A percentile compares a stretch with the other conserved stretches of the same genome.
phyloP scores from a whole-genome alignment of 139 green algal genomes.

The Haematococcus sp. region DNA sequence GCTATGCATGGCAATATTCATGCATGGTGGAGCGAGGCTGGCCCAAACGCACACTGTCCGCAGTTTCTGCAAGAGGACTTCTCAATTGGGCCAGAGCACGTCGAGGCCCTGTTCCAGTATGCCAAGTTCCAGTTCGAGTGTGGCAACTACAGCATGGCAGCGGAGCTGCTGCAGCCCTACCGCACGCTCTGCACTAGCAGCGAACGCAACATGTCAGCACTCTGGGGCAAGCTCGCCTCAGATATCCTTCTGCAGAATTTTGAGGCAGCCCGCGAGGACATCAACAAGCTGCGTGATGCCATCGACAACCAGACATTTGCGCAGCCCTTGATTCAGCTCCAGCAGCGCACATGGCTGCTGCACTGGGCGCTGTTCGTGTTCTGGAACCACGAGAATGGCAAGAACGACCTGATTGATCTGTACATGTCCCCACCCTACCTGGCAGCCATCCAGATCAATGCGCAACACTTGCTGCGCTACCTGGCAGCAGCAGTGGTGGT shows the following conservation, averaged over 20 bases:
- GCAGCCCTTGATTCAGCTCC: slow-evolving; percentile 81
- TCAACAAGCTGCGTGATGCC: slow-evolving; percentile 89
- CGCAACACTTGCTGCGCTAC: slow-evolving; percentile 93
- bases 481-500: slow-evolving; percentile 88
- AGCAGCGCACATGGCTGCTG: slow-evolving; percentile 97
- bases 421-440: slow-evolving; percentile 90
- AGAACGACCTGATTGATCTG: slow-evolving; percentile 93
- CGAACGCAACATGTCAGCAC: slow-evolving; percentile 76
- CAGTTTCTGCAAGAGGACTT: slow-evolving; percentile 81
- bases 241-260: slow-evolving; percentile 88
- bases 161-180: slow-evolving; percentile 94
- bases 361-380: slow-evolving; percentile 98
- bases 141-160: slow-evolving; percentile 91
- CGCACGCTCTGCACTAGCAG: slow-evolving; percentile 81
- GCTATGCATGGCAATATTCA: not conserved
- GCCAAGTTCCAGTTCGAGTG: slow-evolving; percentile 99
- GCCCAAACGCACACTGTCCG: slow-evolving; percentile 19
- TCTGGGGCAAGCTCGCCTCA: slow-evolving; percentile 96
- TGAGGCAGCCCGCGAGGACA: slow-evolving; percentile 80
- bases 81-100: slow-evolving; percentile 81
- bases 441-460: slow-evolving; percentile 74
- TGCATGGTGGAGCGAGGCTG: not conserved
- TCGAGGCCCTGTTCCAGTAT: slow-evolving; percentile 96
- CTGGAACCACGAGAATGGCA: slow-evolving; percentile 97
- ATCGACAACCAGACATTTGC: slow-evolving; percentile 92